Conservation (phyloP, 495 filamentous ascomycete species). For the Tuber magnatum region DNA sequence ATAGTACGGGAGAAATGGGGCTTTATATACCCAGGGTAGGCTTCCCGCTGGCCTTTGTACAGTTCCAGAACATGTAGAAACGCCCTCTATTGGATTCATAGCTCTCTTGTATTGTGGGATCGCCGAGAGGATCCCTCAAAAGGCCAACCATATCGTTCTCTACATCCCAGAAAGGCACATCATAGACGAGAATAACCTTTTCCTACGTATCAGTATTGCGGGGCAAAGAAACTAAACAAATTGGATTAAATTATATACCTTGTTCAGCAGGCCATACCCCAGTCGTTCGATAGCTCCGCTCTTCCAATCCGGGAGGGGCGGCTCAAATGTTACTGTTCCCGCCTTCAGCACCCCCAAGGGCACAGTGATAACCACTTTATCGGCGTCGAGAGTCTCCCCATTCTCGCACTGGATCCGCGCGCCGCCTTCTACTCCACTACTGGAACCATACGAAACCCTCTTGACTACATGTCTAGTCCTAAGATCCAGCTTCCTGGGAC, state of each 20-base stretch:
- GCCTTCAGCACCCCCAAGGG: slow-evolving; percentile 86
- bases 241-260: slow-evolving; percentile 42
- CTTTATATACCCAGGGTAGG: slow-evolving; percentile 54
- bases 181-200: slow-evolving; percentile 74
- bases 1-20: neutral
- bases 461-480: slow-evolving; percentile 61
- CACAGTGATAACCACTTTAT: slow-evolving; percentile 79
- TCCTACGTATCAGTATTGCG: slow-evolving; percentile 31
- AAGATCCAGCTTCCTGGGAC: slow-evolving; percentile 72
- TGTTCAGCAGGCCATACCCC: slow-evolving; percentile 92
- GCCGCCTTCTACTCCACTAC: slow-evolving; percentile 31
- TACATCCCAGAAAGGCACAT: slow-evolving; percentile 87
- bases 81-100: slow-evolving; percentile 64
- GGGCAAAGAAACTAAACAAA: neutral
- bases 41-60: slow-evolving; percentile 75
- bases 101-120: slow-evolving; percentile 55
- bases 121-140: slow-evolving; percentile 59
- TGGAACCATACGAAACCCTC: slow-evolving; percentile 58
- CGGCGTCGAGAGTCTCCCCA: slow-evolving; percentile 68
- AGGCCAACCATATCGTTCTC: slow-evolving; percentile 89
- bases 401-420: slow-evolving; percentile 69
- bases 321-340: slow-evolving; percentile 65
- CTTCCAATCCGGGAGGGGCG: slow-evolving; percentile 81
- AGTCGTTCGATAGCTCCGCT: slow-evolving; percentile 70
- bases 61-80: slow-evolving; percentile 97